Evolutionary conservation across 192 early-diverging fungal species (phyloP).

Genomic region (Podila epicladia): DNA sequence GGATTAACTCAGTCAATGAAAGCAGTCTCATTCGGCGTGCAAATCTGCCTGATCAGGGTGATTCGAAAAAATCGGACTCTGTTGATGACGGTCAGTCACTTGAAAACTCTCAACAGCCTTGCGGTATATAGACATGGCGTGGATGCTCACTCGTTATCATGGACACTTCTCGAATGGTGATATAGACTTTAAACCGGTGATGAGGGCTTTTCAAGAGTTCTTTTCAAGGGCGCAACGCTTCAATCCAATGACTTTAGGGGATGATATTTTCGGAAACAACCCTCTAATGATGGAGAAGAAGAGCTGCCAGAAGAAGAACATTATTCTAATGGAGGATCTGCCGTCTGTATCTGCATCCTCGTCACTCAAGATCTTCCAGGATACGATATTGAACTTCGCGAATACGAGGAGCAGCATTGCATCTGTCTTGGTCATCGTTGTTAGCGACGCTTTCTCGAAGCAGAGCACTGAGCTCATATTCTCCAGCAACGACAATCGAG

Average conservation of each 20-base stretch:
- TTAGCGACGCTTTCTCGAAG: constrained; percentile 47
- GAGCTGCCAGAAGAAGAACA: constrained; percentile 24
- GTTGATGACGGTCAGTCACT: constrained; percentile 34
- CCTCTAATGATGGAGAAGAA: background rate
- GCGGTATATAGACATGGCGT: background rate
- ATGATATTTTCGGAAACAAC: background rate
- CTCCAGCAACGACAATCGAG: constrained; percentile 25
- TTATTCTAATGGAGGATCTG: constrained; percentile 70
- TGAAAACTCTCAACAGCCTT: background rate
- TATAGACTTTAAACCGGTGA: constrained; percentile 53
- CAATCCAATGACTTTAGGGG: constrained; percentile 35
- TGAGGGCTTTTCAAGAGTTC: constrained; percentile 63
- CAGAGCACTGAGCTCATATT: constrained; percentile 45
- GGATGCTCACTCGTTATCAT: background rate
- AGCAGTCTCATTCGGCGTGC: constrained; percentile 37
- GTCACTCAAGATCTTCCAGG: constrained; percentile 61
- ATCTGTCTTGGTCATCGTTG: constrained; percentile 42
- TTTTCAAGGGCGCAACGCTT: constrained; percentile 62
- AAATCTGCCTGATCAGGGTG: constrained; percentile 8
- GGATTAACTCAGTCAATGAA: constrained; percentile 65
- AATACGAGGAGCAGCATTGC: constrained; percentile 18
- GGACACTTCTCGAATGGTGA: background rate
- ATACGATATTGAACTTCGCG: constrained; percentile 58
- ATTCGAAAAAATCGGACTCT: constrained; percentile 13
- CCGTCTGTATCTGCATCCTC: constrained; percentile 61